These are phyloP conservation scores for Chalara sp. DNA, from an alignment of 2,329 filamentous ascomycete species.

Conservation along the genomic window DNA sequence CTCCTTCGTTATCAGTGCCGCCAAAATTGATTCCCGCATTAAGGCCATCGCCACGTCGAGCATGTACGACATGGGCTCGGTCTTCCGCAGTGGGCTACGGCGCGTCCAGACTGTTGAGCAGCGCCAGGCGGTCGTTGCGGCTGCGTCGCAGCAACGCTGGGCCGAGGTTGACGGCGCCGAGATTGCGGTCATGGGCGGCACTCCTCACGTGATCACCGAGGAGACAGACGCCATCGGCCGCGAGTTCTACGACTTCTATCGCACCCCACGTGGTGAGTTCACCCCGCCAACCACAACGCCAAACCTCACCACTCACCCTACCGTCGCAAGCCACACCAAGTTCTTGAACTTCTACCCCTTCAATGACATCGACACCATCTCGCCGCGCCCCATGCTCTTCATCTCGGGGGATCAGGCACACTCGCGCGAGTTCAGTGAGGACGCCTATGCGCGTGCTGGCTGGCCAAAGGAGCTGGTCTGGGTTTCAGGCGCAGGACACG, in stretches of 20 bases:
- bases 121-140: no score
- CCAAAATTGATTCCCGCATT: slow-evolving; percentile 32
- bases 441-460: not conserved
- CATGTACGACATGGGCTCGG: slow-evolving; percentile 14
- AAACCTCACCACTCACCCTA: no score
- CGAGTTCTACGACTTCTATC: not conserved
- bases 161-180: not conserved
- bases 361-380: not conserved
- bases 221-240: not conserved
- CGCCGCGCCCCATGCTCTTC: not conserved
- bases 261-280: not conserved
- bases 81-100: not conserved
- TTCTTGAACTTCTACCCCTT: not conserved
- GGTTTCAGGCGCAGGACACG: not conserved
- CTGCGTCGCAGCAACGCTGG: no score
- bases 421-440: not conserved
- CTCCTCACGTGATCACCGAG: not conserved
- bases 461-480: not conserved
- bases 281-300: not conserved
- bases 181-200: not conserved
- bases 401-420: not conserved
- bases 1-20: slow-evolving; percentile 29
- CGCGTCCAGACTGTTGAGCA: no score
- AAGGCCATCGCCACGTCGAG: slow-evolving; percentile 30
- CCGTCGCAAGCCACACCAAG: not conserved